A percentile compares a stretch with the other conserved stretches of the same genome.
Evolutionary conservation across 352 stramenopile genomes (phyloP).

Genomic region (Peronospora farinosa): DNA sequence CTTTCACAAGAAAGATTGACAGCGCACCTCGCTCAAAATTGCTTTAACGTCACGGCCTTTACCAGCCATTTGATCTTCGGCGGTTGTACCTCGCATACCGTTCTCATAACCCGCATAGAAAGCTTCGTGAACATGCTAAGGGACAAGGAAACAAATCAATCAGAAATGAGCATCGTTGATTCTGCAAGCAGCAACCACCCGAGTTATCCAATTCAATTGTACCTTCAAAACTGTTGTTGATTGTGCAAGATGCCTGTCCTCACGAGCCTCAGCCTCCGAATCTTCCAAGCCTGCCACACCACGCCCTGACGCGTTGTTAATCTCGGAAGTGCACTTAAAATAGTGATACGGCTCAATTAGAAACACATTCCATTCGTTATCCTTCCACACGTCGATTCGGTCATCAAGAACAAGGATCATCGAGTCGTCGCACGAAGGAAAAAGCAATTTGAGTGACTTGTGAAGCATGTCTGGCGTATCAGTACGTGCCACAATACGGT

Average conservation of each 20-base stretch:
- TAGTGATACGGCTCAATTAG: conserved; percentile 82
- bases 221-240: conserved; percentile 57
- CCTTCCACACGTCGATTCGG: conserved; percentile 84
- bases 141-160: neutral
- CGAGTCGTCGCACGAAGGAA: conserved; percentile 79
- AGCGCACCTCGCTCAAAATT: conserved; percentile 52
- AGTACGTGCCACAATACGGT: conserved; percentile 82
- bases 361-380: conserved; percentile 84
- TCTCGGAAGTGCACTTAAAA: conserved; percentile 75
- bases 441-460: conserved; percentile 84
- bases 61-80: conserved; percentile 66
- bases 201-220: neutral
- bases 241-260: conserved; percentile 53
- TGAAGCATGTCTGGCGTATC: conserved; percentile 83
- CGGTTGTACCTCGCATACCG: conserved; percentile 40
- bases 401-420: conserved; percentile 86
- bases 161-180: neutral
- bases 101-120: conserved; percentile 55
- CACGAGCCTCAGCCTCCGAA: conserved; percentile 16
- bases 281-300: conserved; percentile 39
- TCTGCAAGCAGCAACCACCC: neutral
- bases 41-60: conserved; percentile 62
- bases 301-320: conserved; percentile 76
- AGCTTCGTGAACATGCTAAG: conserved; percentile 45
- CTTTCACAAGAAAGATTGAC: neutral